phyloP scores from a whole-genome alignment of 2,329 filamentous ascomycete genomes.

The Chaetomium strumarium region DNA sequence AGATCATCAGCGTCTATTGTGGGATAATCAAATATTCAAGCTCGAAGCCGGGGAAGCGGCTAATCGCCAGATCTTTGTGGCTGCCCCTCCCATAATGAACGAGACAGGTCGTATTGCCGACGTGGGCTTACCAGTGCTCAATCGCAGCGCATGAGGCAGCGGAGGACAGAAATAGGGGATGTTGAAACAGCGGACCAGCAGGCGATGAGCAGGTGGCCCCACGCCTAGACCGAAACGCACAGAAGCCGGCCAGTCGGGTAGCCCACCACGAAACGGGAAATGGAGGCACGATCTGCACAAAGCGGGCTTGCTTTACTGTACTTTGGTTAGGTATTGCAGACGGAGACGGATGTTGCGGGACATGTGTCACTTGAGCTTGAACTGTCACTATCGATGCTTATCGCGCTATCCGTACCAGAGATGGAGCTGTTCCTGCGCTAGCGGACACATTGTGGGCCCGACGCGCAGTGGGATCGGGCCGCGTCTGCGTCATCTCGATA shows the following conservation, averaged over 20 bases:
- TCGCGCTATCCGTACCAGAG: not conserved
- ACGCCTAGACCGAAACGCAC: not conserved
- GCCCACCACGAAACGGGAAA: not conserved
- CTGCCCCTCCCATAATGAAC: constrained; percentile 4
- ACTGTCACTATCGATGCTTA: not conserved
- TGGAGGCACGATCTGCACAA: not conserved
- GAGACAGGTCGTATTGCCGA: not conserved
- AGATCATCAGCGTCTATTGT: constrained; percentile 4
- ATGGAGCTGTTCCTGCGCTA: not conserved
- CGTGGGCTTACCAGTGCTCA: constrained; percentile 12
- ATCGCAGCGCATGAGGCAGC: constrained; percentile 18
- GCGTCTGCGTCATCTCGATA: not conserved
- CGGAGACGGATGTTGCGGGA: not conserved
- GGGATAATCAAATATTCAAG: not conserved
- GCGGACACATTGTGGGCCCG: not conserved
- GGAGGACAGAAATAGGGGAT: constrained; percentile 5
- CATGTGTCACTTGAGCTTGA: not conserved
- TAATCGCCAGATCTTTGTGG: not conserved
- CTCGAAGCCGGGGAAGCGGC: not conserved
- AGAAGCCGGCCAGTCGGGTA: not conserved
- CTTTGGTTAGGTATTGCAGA: not conserved
- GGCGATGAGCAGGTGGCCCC: constrained; percentile 13
- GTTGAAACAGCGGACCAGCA: constrained; percentile 21
- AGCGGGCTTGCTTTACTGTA: not conserved
- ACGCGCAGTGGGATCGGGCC: not conserved